phyloP scores from a whole-genome alignment of 192 early-diverging fungal genomes.

The Coemansia sp. region DNA sequence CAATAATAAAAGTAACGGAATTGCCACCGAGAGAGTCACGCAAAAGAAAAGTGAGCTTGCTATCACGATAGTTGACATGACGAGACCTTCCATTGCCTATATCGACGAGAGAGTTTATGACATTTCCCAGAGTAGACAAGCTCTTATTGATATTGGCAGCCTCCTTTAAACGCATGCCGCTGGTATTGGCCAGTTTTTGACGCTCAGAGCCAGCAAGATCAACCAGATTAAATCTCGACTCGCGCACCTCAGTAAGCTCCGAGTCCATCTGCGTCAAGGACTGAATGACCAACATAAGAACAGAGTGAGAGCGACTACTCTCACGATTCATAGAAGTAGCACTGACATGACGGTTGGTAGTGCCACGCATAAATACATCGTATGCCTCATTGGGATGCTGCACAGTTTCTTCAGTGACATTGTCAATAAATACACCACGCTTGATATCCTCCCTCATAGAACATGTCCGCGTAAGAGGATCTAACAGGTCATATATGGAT shows the following conservation, averaged over 20 bases:
- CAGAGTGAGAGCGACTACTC: slow-evolving; percentile 78
- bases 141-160: slow-evolving; percentile 84
- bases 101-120: slow-evolving; percentile 80
- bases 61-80: slow-evolving; percentile 68
- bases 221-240: slow-evolving; percentile 73
- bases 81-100: slow-evolving; percentile 58
- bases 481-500: slow-evolving; percentile 83
- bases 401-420: slow-evolving; percentile 64
- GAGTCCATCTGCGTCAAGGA: slow-evolving; percentile 54
- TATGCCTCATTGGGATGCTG: slow-evolving; percentile 62
- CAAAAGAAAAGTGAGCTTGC: slow-evolving; percentile 66
- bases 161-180: slow-evolving; percentile 68
- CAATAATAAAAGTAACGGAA: slow-evolving; percentile 67
- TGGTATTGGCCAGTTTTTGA: slow-evolving; percentile 63
- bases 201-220: slow-evolving; percentile 79
- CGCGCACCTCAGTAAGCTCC: slow-evolving; percentile 60
- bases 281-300: slow-evolving; percentile 75
- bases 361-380: slow-evolving; percentile 62
- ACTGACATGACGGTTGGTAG: slow-evolving; percentile 67
- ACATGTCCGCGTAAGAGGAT: slow-evolving; percentile 58
- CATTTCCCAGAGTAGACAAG: slow-evolving; percentile 73
- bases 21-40: slow-evolving; percentile 71
- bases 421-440: slow-evolving; percentile 65
- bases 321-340: slow-evolving; percentile 82
- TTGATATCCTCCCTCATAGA: slow-evolving; percentile 68